Percentiles rank a stretch among this genome's conserved stretches.
Evolutionary conservation across 106 monocot species (phyloP).

Genomic region (Dendrobium officinale): DNA sequence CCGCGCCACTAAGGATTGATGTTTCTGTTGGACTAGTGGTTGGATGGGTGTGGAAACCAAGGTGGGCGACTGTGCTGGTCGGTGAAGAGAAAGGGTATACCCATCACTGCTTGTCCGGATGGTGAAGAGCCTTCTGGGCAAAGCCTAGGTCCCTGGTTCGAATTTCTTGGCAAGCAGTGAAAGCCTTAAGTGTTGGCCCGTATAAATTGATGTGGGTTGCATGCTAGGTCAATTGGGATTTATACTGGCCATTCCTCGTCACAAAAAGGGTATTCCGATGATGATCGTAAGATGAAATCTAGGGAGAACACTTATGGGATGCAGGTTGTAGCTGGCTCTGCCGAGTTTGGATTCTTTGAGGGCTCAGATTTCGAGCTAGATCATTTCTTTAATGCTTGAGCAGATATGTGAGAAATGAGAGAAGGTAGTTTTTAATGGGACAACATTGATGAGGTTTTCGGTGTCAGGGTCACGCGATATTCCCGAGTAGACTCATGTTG

Average conservation of each 20-base stretch:
- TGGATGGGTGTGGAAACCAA: constrained; percentile 75
- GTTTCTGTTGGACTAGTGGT: constrained; percentile 54
- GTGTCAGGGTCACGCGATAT: no score
- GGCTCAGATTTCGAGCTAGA: not conserved
- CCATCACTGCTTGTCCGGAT: not conserved
- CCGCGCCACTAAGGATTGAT: constrained; percentile 53
- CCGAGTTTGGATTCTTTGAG: constrained; percentile 8
- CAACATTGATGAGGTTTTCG: no score
- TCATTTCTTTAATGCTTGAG: not conserved
- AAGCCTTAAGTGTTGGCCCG: no score
- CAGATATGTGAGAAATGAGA: not conserved
- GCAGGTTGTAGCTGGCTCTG: not conserved
- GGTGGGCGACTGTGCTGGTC: constrained; percentile 45
- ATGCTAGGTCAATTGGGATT: no score
- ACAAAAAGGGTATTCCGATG: no score
- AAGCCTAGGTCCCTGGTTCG: no score
- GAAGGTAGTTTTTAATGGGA: not conserved
- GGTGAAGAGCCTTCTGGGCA: no score
- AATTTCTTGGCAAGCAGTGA: no score
- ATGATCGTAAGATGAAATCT: not conserved
- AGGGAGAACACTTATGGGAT: not conserved
- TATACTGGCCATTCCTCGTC: no score
- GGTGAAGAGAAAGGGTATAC: constrained; percentile 8
- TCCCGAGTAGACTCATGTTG: no score
- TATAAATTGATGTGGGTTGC: no score